Evolutionary conservation across 2,329 filamentous ascomycete species (phyloP), one percentile per base, ranked within the genome.

Genomic region (Tothia fuscella): DNA sequence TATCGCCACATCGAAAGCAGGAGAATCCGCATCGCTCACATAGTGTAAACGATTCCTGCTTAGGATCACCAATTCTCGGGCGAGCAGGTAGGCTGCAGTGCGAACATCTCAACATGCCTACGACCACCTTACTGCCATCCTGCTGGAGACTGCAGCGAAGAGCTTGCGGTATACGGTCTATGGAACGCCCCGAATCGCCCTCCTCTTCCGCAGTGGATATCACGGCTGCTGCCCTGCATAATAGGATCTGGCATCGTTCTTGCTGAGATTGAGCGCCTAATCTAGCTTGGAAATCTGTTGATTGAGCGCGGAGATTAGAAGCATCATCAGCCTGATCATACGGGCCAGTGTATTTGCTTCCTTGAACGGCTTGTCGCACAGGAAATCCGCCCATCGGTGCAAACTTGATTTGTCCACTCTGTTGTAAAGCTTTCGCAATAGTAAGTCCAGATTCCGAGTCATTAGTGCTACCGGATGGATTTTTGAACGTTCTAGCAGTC

Each of bases 361-460:
- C 67, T 51, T 69, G 66, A 0, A 69, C 58, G 6, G 60, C 63
- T 48, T 70, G 67, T 5, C 52, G 51, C 6, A 63, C 55, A 1
- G 67, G 66, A 16, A 68, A 49, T 10, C 56, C 54, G 13, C 65
- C 64, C 49, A 65, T 58, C 3, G 62, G 57, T 2, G 50, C 49
- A 6, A 56, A 30, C 4, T 54, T 49, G 13, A 70, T 58, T 31
- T 62, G 50, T 2, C 52, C 47, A 1, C 49, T 54, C 2, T 51
- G 20, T 1, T 67, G 30, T 3, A 66, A 48, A 2, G 49, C 43
- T 0, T 47, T 41, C 3, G 51, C 59, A 30, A 48, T 49, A 20
- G 46, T 43, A 3, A 53, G 46, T 2, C 56, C 57, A n/a, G 50
- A 55, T 9, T 57, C 51, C 1, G 49, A 42, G 29, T 43, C 40